Percentiles rank a stretch among this genome's conserved stretches.
phyloP scores from a whole-genome alignment of 2,329 filamentous ascomycete species.

The Tolypocladium cylindrosporum region DNA sequence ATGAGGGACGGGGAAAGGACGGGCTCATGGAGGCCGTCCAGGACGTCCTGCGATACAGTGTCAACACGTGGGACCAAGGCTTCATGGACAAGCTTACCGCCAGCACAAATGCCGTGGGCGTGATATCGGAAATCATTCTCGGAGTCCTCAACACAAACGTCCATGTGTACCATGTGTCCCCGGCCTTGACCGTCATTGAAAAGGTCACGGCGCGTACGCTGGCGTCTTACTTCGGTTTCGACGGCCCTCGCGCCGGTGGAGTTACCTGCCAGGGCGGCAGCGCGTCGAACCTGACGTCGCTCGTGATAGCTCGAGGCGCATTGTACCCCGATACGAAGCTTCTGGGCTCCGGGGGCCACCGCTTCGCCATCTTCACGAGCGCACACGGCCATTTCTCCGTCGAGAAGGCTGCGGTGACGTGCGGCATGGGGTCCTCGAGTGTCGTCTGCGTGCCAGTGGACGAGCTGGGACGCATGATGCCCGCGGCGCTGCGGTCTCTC shows the following conservation, averaged over 20 bases:
- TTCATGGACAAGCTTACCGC: constrained; percentile 93
- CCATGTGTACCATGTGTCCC: constrained; percentile 90
- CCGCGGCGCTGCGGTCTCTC: constrained; percentile 50
- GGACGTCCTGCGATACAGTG: constrained; percentile 68
- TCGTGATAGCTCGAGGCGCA: constrained; percentile 78
- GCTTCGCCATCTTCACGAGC: constrained; percentile 82
- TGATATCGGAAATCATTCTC: constrained; percentile 75
- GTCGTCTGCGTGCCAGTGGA: constrained; percentile 71
- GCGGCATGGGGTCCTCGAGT: constrained; percentile 65
- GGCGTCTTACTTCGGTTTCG: constrained; percentile 67
- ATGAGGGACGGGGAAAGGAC: constrained; percentile 51
- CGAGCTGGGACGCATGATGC: constrained; percentile 57
- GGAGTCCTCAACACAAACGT: constrained; percentile 83
- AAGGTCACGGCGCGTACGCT: constrained; percentile 66
- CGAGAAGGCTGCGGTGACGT: constrained; percentile 82
- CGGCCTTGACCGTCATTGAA: constrained; percentile 76
- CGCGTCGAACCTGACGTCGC: constrained; percentile 72
- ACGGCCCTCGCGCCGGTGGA: constrained; percentile 58
- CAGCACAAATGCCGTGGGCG: constrained; percentile 78
- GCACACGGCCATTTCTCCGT: constrained; percentile 87
- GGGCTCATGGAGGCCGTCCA: constrained; percentile 63
- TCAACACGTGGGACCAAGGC: constrained; percentile 97
- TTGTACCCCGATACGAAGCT: constrained; percentile 71
- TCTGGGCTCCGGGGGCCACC: constrained; percentile 52
- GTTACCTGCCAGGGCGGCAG: constrained; percentile 72